phyloP scores from a whole-genome alignment of 1,284 basidiomycete species.

The Ceratobasidium sp. region DNA sequence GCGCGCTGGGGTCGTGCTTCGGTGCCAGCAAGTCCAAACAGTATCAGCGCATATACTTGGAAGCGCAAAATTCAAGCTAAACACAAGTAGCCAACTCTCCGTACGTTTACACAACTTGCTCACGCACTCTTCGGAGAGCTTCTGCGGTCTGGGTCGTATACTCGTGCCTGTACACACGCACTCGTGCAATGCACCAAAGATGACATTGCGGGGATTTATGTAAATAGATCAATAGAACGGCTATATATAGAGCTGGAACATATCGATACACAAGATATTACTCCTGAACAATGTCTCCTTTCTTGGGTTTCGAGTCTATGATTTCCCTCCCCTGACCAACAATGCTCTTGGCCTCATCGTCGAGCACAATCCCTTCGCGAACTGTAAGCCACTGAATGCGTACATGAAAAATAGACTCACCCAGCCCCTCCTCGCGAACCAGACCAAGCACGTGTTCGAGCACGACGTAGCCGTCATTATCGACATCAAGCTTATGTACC shows the following conservation, averaged over 20 bases:
- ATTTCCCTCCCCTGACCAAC: conserved; percentile 78
- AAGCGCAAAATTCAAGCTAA: too few relatives aligned
- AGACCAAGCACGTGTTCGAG: conserved; percentile 81
- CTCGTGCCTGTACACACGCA: too few relatives aligned
- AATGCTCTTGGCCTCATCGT: conserved; percentile 74
- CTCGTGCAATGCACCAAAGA: too few relatives aligned
- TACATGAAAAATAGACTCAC: conserved; percentile 51
- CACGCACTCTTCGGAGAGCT: background rate
- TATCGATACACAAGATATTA: conserved; percentile 34
- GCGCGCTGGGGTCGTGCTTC: background rate
- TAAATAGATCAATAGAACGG: background rate
- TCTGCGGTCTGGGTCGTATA: background rate
- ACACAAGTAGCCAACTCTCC: too few relatives aligned
- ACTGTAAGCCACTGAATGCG: conserved; percentile 26
- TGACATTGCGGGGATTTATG: background rate
- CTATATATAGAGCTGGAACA: background rate
- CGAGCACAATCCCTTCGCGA: conserved; percentile 66
- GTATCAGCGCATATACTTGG: background rate
- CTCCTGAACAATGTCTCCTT: conserved; percentile 87
- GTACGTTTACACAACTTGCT: too few relatives aligned
- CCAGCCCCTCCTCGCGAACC: conserved; percentile 78
- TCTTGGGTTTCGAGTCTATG: conserved; percentile 76
- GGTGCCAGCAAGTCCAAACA: background rate
- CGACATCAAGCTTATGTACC: conserved; percentile 93
- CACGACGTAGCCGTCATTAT: conserved; percentile 94